Evolutionary conservation across 495 filamentous ascomycete species (phyloP).

Genomic region (Tuber microsphaerosporum): DNA sequence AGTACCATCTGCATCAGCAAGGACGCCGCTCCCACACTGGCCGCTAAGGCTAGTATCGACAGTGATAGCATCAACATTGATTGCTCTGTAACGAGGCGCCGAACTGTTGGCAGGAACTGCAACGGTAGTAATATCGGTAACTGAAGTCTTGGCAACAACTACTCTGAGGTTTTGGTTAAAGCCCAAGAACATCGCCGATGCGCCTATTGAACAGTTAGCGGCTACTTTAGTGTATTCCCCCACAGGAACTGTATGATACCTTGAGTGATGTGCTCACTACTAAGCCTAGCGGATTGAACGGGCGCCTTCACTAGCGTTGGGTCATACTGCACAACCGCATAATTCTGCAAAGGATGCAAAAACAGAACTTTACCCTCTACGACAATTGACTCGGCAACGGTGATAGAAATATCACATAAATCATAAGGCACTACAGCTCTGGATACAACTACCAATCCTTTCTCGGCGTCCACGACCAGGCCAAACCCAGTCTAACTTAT

Average conservation of each 20-base stretch:
- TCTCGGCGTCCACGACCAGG: conserved; percentile 88
- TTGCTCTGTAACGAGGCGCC: conserved; percentile 87
- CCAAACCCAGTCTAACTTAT: conserved; percentile 87
- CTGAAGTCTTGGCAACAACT: conserved; percentile 85
- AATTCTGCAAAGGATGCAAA: conserved; percentile 97
- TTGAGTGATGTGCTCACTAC: conserved; percentile 75
- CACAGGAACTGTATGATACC: conserved; percentile 38
- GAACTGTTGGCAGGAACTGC: conserved; percentile 87
- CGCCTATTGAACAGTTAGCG: conserved; percentile 44
- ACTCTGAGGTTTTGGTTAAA: conserved; percentile 94
- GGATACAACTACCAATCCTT: conserved; percentile 88
- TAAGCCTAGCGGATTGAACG: conserved; percentile 78
- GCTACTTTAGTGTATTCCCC: neutral
- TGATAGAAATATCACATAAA: conserved; percentile 89
- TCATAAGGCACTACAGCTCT: conserved; percentile 92
- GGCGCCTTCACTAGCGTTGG: conserved; percentile 85
- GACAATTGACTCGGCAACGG: conserved; percentile 90
- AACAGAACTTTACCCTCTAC: conserved; percentile 91
- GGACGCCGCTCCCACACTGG: conserved; percentile 90
- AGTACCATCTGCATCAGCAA: conserved; percentile 80
- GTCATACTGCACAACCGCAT: conserved; percentile 91
- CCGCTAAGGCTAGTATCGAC: conserved; percentile 85
- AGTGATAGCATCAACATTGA: conserved; percentile 95
- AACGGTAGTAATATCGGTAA: conserved; percentile 96
- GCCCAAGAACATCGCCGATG: conserved; percentile 88